A percentile compares a stretch with the other conserved stretches of the same genome.
These are phyloP conservation scores for Eucalyptus grandis DNA, from an alignment of 345 rosid species.

Conservation along the genomic window DNA sequence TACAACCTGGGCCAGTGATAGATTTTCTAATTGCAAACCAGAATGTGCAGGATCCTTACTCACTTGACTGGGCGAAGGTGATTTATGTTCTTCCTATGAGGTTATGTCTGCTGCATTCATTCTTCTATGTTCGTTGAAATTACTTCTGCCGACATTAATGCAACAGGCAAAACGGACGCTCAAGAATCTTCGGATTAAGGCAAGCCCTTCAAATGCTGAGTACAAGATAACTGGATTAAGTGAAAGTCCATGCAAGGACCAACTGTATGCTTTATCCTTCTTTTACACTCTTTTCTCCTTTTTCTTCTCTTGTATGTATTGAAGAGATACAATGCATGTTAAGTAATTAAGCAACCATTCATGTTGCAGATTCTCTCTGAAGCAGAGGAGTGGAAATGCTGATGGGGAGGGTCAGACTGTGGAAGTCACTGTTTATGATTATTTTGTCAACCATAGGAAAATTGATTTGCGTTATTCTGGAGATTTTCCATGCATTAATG, in stretches of 20 bases:
- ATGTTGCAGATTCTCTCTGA: conserved; percentile 47
- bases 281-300: not conserved
- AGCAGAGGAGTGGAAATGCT: conserved; percentile 18
- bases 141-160: not conserved
- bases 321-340: not conserved
- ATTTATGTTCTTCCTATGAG: not conserved
- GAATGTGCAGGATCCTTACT: conserved; percentile 47
- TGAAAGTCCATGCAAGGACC: conserved; percentile 49
- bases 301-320: not conserved
- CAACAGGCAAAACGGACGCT: conserved; percentile 58
- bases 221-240: conserved; percentile 77
- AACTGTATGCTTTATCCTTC: conserved; percentile 12
- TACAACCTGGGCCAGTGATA: conserved; percentile 70
- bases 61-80: conserved; percentile 79
- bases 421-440: conserved; percentile 55
- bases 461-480: conserved; percentile 54
- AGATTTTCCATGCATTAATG: conserved; percentile 77
- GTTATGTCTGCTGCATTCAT: not conserved
- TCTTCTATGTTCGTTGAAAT: not conserved
- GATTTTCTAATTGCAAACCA: conserved; percentile 72
- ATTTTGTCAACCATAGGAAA: conserved; percentile 46
- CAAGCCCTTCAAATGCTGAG: conserved; percentile 63
- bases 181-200: conserved; percentile 69
- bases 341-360: not conserved
- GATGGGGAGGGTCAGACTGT: conserved; percentile 29